Conservation (phyloP, 345 rosid genomes). For the Triadica sebifera region DNA sequence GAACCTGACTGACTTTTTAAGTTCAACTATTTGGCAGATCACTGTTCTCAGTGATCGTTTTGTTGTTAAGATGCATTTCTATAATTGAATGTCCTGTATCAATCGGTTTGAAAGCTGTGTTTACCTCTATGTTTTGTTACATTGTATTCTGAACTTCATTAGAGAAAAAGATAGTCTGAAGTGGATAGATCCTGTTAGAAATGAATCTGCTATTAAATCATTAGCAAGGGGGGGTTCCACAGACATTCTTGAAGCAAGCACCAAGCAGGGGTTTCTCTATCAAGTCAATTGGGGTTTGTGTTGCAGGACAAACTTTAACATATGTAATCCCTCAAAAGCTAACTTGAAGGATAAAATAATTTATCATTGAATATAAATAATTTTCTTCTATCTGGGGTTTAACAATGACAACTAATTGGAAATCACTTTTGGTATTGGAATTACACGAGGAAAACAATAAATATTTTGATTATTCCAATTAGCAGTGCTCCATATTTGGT, state of each 20-base stretch:
- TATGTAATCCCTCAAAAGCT: too few relatives aligned
- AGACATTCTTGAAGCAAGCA: too few relatives aligned
- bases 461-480: neutral
- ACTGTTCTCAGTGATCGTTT: neutral
- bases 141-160: too few relatives aligned
- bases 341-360: too few relatives aligned
- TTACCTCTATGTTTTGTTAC: neutral
- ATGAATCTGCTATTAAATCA: neutral
- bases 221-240: too few relatives aligned
- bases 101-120: neutral
- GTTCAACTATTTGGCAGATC: neutral
- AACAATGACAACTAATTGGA: neutral
- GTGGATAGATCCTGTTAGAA: neutral
- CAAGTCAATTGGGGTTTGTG: too few relatives aligned
- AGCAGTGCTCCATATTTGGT: neutral
- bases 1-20: neutral
- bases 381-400: too few relatives aligned
- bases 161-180: too few relatives aligned
- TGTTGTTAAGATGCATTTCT: neutral
- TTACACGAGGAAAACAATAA: neutral
- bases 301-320: too few relatives aligned
- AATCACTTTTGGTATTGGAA: neutral
- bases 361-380: too few relatives aligned
- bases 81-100: neutral
- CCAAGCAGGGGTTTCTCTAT: too few relatives aligned